phyloP scores from a whole-genome alignment of 352 stramenopile genomes.

The Phytophthora citricola region DNA sequence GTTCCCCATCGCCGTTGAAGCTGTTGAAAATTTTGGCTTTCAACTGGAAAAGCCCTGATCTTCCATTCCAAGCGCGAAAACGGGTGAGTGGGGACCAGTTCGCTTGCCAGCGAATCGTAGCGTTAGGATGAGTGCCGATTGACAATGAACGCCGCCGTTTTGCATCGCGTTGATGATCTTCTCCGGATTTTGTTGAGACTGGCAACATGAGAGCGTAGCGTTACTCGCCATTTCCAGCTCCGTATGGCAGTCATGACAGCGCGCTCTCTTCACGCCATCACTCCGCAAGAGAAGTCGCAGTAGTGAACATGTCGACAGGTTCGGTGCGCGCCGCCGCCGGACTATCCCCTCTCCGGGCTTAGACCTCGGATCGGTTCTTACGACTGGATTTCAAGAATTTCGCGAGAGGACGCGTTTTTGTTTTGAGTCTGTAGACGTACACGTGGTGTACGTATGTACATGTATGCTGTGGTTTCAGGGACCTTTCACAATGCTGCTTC shows the following conservation, averaged over 20 bases:
- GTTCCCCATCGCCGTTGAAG: not conserved
- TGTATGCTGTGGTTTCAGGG: too few relatives aligned
- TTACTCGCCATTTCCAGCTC: slow-evolving; percentile 11
- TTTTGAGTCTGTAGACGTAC: slow-evolving; percentile 2
- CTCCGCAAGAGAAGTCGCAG: slow-evolving; percentile 18
- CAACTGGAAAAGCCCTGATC: not conserved
- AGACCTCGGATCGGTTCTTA: slow-evolving; percentile 12
- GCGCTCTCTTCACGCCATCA: slow-evolving; percentile 14
- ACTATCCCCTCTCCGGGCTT: slow-evolving; percentile 8
- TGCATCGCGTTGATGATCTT: slow-evolving; percentile 14
- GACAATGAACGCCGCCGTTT: not conserved
- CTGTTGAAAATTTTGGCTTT: too few relatives aligned
- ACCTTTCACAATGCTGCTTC: too few relatives aligned
- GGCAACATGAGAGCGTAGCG: not conserved
- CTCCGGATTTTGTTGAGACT: slow-evolving; percentile 1
- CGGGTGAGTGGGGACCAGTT: not conserved
- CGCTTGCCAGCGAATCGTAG: not conserved
- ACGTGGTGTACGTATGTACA: too few relatives aligned
- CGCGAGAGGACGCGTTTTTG: not conserved
- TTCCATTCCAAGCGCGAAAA: slow-evolving; percentile 1
- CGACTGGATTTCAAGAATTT: slow-evolving; percentile 9
- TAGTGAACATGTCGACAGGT: slow-evolving; percentile 18
- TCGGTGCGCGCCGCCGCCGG: not conserved
- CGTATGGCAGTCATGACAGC: slow-evolving; percentile 26
- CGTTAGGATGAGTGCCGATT: slow-evolving; percentile 1